These are phyloP conservation scores for Cercospora sp. DNA, from an alignment of 2,329 filamentous ascomycete genomes.

Conservation along the genomic window DNA sequence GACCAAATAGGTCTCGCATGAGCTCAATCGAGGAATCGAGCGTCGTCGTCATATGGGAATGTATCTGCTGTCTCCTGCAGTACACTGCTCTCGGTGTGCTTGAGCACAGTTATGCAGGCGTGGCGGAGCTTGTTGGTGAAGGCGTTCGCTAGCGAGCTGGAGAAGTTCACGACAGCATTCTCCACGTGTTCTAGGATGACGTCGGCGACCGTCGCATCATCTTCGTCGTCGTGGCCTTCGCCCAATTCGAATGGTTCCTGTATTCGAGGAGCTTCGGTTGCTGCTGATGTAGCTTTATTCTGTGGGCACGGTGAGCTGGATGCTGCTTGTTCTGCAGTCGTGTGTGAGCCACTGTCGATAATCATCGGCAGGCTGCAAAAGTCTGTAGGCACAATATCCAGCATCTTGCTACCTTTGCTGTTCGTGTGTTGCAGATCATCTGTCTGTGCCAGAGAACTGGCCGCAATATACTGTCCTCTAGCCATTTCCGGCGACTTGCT, in stretches of 20 bases:
- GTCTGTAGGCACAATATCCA: constrained; percentile 6
- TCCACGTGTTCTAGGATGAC: constrained; percentile 27
- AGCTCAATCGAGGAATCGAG: constrained; percentile 34
- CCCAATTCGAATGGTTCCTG: background rate
- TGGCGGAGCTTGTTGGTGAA: constrained; percentile 34
- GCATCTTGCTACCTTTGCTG: background rate
- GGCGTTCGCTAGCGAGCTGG: constrained; percentile 17
- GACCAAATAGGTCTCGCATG: constrained; percentile 19
- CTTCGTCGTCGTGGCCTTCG: constrained; percentile 6
- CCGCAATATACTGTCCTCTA: background rate
- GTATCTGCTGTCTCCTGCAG: constrained; percentile 15
- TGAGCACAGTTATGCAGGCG: constrained; percentile 33
- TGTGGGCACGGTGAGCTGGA: background rate
- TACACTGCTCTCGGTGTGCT: constrained; percentile 28
- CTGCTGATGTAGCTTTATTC: background rate
- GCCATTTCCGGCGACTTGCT: constrained; percentile 2
- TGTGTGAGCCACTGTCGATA: constrained; percentile 19
- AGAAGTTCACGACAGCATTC: constrained; percentile 19
- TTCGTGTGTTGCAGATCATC: background rate
- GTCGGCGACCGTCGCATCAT: constrained; percentile 13
- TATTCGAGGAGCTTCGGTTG: background rate
- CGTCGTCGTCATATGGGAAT: constrained; percentile 34
- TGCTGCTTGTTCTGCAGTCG: background rate
- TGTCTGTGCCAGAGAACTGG: background rate
- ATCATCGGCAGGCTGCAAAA: constrained; percentile 30